A percentile compares a stretch with the other conserved stretches of the same genome.
These are phyloP conservation scores for Vitis hybrid DNA, from an alignment of 177 flowering plant species.

Conservation along the genomic window DNA sequence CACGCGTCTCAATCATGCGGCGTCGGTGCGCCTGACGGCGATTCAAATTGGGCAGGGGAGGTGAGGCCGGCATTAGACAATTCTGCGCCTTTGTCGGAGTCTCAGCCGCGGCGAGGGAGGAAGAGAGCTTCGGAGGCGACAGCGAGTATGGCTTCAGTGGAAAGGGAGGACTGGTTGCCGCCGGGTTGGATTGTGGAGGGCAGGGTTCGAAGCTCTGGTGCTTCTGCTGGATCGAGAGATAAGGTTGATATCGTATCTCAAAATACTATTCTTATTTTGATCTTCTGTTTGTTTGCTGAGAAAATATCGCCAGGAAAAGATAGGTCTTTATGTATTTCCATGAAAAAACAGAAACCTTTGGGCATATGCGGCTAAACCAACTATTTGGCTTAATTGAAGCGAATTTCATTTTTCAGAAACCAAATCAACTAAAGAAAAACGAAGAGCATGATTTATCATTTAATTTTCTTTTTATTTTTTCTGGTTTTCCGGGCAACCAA, in stretches of 20 bases:
- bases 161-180: slow-evolving; percentile 31
- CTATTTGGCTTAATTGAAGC: no score
- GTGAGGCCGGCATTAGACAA: slow-evolving; percentile 1
- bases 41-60: neutral
- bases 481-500: no score
- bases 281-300: neutral
- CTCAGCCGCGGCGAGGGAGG: neutral
- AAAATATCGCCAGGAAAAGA: no score
- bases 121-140: neutral
- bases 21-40: no score
- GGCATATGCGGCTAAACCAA: no score
- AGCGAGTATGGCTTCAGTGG: neutral
- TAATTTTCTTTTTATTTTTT: no score
- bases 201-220: slow-evolving; percentile 33
- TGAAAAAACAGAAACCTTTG: no score
- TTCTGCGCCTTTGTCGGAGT: neutral
- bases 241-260: slow-evolving; percentile 22
- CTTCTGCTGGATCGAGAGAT: slow-evolving; percentile 35
- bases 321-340: no score
- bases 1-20: no score
- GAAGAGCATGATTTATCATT: no score
- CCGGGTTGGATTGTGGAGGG: slow-evolving; percentile 32
- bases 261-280: neutral
- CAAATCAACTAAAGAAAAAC: no score
- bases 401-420: no score